Conservation (phyloP, 305 asterid species). For the Rubia balearica region DNA sequence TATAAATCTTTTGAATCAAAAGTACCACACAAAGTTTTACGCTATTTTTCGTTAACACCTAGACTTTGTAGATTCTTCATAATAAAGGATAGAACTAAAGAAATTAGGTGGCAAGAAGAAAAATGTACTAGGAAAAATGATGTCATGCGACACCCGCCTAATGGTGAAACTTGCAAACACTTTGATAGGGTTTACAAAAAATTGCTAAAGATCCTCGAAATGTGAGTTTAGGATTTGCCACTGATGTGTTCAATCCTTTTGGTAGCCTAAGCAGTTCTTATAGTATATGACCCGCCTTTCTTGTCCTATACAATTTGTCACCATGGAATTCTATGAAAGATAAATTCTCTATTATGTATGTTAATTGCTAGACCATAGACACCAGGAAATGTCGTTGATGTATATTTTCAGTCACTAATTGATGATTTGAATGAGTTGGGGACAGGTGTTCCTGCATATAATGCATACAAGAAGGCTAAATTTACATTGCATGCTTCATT, state of each 20-base stretch:
- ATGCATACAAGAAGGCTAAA: background rate
- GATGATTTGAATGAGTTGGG: conserved; percentile 17
- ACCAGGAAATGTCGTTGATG: conserved; percentile 18
- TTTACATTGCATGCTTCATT: conserved; percentile 10
- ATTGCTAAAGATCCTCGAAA: conserved; percentile 2
- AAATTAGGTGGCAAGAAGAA: background rate
- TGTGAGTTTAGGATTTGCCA: no score
- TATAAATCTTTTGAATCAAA: no score
- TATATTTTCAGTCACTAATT: conserved; percentile 15
- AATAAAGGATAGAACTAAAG: background rate
- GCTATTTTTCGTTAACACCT: background rate
- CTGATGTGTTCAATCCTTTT: conserved; percentile 2
- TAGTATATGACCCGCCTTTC: conserved; percentile 20
- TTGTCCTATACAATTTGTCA: conserved; percentile 17
- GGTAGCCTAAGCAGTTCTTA: conserved; percentile 10
- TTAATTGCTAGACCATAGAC: conserved; percentile 5
- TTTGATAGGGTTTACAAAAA: background rate
- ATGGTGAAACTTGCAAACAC: background rate
- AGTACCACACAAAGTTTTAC: no score
- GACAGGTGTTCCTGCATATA: background rate
- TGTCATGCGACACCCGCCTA: background rate
- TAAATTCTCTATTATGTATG: background rate
- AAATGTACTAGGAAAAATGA: background rate
- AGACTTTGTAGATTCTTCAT: background rate
- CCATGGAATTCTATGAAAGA: conserved; percentile 17